Evolutionary conservation across 129 eudicot genomes (phyloP).

Genomic region (Flaveria linearis): DNA sequence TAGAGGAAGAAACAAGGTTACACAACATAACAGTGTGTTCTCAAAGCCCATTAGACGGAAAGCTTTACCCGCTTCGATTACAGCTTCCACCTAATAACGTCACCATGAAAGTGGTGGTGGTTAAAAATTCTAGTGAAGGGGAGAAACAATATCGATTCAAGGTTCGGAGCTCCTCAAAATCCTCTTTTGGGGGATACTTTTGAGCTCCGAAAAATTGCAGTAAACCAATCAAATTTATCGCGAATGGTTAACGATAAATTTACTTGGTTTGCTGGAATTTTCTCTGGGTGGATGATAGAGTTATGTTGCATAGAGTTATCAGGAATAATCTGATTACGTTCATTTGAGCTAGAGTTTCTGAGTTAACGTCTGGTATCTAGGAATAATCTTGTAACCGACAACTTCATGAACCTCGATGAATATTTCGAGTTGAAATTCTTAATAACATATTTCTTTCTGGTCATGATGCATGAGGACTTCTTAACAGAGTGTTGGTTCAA

Average conservation of each 20-base stretch:
- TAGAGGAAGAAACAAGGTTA: slow-evolving; percentile 66
- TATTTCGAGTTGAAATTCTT: neutral
- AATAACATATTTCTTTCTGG: neutral
- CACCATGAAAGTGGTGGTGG: slow-evolving; percentile 77
- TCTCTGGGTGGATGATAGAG: neutral
- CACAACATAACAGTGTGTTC: slow-evolving; percentile 60
- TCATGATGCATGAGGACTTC: neutral
- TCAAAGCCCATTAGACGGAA: slow-evolving; percentile 71
- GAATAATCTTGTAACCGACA: slow-evolving; percentile 27
- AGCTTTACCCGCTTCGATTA: slow-evolving; percentile 74
- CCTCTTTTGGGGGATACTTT: slow-evolving; percentile 24
- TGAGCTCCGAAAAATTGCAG: slow-evolving; percentile 14
- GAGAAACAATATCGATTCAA: slow-evolving; percentile 37
- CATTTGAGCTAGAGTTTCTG: neutral
- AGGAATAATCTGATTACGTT: slow-evolving; percentile 23
- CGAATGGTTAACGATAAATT: neutral
- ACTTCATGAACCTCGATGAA: slow-evolving; percentile 25
- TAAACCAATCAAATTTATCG: slow-evolving; percentile 25
- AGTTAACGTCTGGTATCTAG: neutral
- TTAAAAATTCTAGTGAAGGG: slow-evolving; percentile 57
- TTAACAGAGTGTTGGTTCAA: neutral
- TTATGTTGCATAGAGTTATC: slow-evolving; percentile 35
- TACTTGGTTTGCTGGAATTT: slow-evolving; percentile 33
- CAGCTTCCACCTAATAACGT: slow-evolving; percentile 85
- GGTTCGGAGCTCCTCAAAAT: slow-evolving; percentile 26